Conservation (phyloP, 1,284 basidiomycete genomes). For the Coniferiporia sulphurascens region DNA sequence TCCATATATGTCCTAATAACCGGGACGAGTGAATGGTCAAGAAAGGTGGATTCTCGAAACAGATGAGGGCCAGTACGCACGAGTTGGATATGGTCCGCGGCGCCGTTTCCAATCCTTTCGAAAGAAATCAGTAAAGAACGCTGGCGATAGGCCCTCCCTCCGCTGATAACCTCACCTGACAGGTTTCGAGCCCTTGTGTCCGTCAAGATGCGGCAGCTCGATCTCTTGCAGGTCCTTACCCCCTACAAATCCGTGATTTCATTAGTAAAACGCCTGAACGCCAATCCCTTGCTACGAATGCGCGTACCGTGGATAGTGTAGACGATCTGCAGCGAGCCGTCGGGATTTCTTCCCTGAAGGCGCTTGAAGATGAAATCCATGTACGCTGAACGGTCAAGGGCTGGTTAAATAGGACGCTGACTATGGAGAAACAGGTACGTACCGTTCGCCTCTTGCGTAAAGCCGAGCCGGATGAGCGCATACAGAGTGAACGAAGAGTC, state of each 20-base stretch:
- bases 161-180: conserved; percentile 41
- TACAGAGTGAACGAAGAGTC: conserved; percentile 92
- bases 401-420: too few relatives aligned
- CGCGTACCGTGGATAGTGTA: conserved; percentile 74
- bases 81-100: conserved; percentile 84
- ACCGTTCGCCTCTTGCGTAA: conserved; percentile 86
- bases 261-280: not conserved
- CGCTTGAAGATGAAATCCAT: conserved; percentile 88
- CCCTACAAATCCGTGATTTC: conserved; percentile 34
- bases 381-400: too few relatives aligned
- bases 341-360: conserved; percentile 74
- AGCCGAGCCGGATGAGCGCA: conserved; percentile 85
- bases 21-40: conserved; percentile 8
- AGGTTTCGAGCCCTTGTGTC: conserved; percentile 79
- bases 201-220: conserved; percentile 78
- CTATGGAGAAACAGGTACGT: conserved; percentile 17
- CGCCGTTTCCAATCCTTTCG: conserved; percentile 81
- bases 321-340: conserved; percentile 91
- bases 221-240: conserved; percentile 82
- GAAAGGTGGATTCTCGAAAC: not conserved
- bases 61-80: conserved; percentile 36
- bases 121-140: not conserved
- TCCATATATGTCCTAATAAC: conserved; percentile 80
- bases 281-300: not conserved
- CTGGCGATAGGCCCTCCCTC: too few relatives aligned